Conservation (phyloP, 345 rosid genomes). For the Gossypium ekmanianum region DNA sequence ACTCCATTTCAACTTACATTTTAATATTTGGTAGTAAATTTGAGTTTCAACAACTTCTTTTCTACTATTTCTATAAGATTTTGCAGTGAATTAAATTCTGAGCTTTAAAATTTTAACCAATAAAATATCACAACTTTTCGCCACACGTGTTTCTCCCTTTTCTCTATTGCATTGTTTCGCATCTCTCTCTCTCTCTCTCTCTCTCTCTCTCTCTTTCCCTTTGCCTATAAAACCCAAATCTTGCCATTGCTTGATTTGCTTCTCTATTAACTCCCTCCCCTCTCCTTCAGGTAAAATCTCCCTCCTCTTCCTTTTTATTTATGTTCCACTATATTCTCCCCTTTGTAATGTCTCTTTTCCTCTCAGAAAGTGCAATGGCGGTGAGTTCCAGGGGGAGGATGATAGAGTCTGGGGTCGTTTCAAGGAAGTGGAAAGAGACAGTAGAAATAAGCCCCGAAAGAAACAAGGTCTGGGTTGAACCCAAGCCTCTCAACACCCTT, state of each 20-base stretch:
- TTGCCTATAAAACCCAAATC: slow-evolving; percentile 25
- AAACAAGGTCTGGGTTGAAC: slow-evolving; percentile 52
- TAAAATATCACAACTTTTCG: no score
- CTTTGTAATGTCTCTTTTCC: neutral
- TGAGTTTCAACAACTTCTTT: no score
- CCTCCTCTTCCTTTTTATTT: neutral
- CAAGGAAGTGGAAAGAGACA: slow-evolving; percentile 42
- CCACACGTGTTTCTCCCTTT: no score
- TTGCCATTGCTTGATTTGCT: neutral
- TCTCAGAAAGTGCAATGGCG: slow-evolving; percentile 26
- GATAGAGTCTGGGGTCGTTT: slow-evolving; percentile 31
- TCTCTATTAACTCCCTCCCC: slow-evolving; percentile 4
- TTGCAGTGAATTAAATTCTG: no score
- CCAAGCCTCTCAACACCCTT: slow-evolving; percentile 31
- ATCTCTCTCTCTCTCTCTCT: neutral
- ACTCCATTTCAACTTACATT: no score
- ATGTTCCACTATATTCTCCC: neutral
- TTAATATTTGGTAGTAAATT: no score
- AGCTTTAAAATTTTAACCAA: no score
- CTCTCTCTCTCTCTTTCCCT: neutral
- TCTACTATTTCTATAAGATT: no score
- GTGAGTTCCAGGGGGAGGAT: slow-evolving; percentile 48
- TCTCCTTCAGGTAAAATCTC: slow-evolving; percentile 5
- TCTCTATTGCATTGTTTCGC: no score
- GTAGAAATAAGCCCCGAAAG: slow-evolving; percentile 63